Evolutionary conservation across 176 grass and related monocot genomes (phyloP).

Genomic region (Microstegium vimineum): DNA sequence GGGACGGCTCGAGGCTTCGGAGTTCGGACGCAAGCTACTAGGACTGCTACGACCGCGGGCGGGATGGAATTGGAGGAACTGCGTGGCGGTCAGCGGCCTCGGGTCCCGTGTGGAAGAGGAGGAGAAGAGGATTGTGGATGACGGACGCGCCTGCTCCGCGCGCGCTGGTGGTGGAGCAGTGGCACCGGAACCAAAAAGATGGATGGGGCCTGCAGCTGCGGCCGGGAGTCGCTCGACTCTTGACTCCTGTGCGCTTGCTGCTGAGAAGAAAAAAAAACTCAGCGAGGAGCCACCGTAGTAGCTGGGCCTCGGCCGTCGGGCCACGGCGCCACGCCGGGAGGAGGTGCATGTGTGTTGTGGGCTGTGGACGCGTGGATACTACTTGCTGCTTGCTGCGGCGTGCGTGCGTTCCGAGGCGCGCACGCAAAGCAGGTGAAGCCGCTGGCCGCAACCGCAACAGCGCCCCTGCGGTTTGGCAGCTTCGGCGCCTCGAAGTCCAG

Average conservation of each 20-base stretch:
- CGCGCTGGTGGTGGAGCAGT: neutral
- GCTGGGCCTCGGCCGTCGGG: neutral
- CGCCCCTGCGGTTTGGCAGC: neutral
- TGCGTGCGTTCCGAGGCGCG: slow-evolving; percentile 11
- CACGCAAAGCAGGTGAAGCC: neutral
- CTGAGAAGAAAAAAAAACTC: neutral
- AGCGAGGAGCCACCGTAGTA: neutral
- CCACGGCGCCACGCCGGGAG: neutral
- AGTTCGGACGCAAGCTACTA: slow-evolving; percentile 33
- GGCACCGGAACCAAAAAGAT: too few relatives aligned
- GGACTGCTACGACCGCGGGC: neutral
- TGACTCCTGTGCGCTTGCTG: neutral
- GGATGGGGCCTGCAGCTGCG: neutral
- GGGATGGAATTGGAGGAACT: neutral
- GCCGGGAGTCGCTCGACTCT: neutral
- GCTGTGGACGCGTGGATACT: neutral
- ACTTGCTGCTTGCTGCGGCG: neutral
- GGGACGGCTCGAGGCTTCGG: slow-evolving; percentile 18
- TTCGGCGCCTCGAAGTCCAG: neutral
- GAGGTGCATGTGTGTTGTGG: neutral
- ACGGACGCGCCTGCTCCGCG: neutral
- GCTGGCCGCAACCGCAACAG: neutral
- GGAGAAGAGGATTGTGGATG: neutral
- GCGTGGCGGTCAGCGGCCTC: neutral
- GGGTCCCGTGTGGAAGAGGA: neutral